Conservation (phyloP, 2,329 filamentous ascomycete genomes). For the Lecanicillium sp. region DNA sequence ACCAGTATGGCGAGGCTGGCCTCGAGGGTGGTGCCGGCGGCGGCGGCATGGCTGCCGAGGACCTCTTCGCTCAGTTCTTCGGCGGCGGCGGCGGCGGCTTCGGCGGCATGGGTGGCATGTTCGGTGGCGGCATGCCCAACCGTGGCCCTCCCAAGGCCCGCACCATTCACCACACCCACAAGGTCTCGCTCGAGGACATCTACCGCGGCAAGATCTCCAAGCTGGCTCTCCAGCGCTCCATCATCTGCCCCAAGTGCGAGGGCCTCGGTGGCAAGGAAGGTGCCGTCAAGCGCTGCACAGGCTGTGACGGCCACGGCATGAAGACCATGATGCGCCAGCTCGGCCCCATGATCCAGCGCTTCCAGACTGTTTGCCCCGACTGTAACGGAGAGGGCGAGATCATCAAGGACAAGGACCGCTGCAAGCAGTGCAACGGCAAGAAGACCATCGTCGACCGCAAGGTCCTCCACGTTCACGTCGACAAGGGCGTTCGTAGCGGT, state of each 20-base stretch:
- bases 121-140: slow-evolving; percentile 66
- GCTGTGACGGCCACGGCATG: slow-evolving; percentile 93
- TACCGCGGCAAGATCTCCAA: slow-evolving; percentile 98
- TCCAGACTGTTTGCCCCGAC: slow-evolving; percentile 98
- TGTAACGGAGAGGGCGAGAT: slow-evolving; percentile 97
- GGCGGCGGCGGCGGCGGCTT: slow-evolving; percentile 59
- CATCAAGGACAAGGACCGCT: slow-evolving; percentile 94
- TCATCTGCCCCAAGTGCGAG: slow-evolving; percentile 93
- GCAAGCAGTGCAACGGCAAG: slow-evolving; percentile 94
- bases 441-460: slow-evolving; percentile 97
- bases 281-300: slow-evolving; percentile 85
- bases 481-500: slow-evolving; percentile 86
- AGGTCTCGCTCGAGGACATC: slow-evolving; percentile 94
- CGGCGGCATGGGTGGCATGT: slow-evolving; percentile 63
- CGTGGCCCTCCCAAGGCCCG: slow-evolving; percentile 81
- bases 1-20: slow-evolving; percentile 96
- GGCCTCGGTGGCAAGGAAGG: slow-evolving; percentile 95
- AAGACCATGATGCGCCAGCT: slow-evolving; percentile 99
- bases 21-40: slow-evolving; percentile 79
- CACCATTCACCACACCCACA: slow-evolving; percentile 97
- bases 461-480: slow-evolving; percentile 96
- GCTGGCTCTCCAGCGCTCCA: slow-evolving; percentile 91
- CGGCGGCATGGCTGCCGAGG: slow-evolving; percentile 88
- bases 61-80: slow-evolving; percentile 96
- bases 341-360: slow-evolving; percentile 99